Evolutionary conservation across 805 yeast species (phyloP).

Genomic region (Wickerhamiella azymoides): DNA sequence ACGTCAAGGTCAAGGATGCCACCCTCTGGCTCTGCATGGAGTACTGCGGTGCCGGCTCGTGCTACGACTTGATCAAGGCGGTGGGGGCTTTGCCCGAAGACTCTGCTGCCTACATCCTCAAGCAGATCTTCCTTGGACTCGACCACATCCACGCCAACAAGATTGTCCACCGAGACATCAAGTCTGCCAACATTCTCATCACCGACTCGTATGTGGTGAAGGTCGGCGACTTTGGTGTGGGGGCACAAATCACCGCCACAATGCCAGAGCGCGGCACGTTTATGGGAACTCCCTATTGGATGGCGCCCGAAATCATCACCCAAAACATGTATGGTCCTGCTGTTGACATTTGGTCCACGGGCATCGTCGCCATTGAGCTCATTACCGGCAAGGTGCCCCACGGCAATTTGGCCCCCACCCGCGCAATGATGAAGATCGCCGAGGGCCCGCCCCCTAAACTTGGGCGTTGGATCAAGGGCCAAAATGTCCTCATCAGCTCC

Average conservation of each 20-base stretch:
- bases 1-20: conserved; percentile 49
- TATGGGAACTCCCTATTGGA: conserved; percentile 96
- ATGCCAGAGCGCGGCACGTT: conserved; percentile 48
- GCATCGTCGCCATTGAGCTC: conserved; percentile 81
- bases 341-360: conserved; percentile 93
- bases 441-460: conserved; percentile 45
- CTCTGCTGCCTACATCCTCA: conserved; percentile 45
- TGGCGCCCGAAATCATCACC: conserved; percentile 94
- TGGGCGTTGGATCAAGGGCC: conserved; percentile 16
- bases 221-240: conserved; percentile 87
- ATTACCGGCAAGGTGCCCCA: conserved; percentile 74
- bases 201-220: conserved; percentile 59
- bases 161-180: conserved; percentile 80
- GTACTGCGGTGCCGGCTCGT: conserved; percentile 89
- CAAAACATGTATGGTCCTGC: conserved; percentile 62
- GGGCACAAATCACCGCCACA: conserved; percentile 59
- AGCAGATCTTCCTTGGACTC: conserved; percentile 56
- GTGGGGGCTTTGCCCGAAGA: conserved; percentile 44
- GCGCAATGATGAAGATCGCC: conserved; percentile 60
- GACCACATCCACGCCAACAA: conserved; percentile 59
- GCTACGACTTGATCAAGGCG: conserved; percentile 49
- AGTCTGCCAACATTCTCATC: conserved; percentile 75
- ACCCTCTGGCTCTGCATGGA: conserved; percentile 88
- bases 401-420: conserved; percentile 58
- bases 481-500: conserved; percentile 4